These are phyloP conservation scores for Emergomyces orientalis DNA, from an alignment of 2,329 filamentous ascomycete genomes.

Conservation along the genomic window DNA sequence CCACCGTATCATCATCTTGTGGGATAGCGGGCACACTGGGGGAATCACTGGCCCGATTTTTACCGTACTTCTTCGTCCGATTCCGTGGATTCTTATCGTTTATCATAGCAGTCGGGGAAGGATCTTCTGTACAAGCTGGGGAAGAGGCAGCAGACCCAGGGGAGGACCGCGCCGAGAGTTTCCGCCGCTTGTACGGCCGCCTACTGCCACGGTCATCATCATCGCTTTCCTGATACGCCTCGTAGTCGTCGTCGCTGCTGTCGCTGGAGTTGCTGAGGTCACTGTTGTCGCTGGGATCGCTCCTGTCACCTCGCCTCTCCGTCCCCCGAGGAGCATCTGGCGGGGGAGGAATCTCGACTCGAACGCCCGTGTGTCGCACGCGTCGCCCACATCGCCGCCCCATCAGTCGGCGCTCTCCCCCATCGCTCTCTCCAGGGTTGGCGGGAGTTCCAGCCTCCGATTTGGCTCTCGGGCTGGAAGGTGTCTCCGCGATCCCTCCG, in stretches of 20 bases:
- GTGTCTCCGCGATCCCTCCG: not conserved
- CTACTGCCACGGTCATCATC: slow-evolving; percentile 6
- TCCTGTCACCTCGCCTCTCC: not conserved
- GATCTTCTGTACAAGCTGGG: slow-evolving; percentile 1
- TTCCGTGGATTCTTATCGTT: slow-evolving; percentile 4
- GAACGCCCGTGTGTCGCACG: not conserved
- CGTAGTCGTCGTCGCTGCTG: not conserved
- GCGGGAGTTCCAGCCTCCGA: not conserved
- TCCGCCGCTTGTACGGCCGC: slow-evolving; percentile 1
- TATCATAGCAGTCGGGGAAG: not conserved
- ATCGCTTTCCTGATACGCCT: too few species aligned
- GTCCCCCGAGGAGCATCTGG: too few species aligned
- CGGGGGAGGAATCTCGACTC: too few species aligned
- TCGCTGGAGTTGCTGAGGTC: too few species aligned
- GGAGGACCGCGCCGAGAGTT: slow-evolving; percentile 4
- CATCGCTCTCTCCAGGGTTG: slow-evolving; percentile 4
- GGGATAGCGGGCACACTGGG: not conserved
- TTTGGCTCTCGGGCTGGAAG: not conserved
- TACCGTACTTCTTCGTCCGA: slow-evolving; percentile 2
- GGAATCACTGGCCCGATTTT: slow-evolving; percentile 3
- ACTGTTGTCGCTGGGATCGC: not conserved
- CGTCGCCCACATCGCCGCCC: not conserved
- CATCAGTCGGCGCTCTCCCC: not conserved
- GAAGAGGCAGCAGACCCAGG: slow-evolving; percentile 2
- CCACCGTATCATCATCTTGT: slow-evolving; percentile 5